Conservation (phyloP, 306 rosid genomes). For the Lathyrus sativus region DNA sequence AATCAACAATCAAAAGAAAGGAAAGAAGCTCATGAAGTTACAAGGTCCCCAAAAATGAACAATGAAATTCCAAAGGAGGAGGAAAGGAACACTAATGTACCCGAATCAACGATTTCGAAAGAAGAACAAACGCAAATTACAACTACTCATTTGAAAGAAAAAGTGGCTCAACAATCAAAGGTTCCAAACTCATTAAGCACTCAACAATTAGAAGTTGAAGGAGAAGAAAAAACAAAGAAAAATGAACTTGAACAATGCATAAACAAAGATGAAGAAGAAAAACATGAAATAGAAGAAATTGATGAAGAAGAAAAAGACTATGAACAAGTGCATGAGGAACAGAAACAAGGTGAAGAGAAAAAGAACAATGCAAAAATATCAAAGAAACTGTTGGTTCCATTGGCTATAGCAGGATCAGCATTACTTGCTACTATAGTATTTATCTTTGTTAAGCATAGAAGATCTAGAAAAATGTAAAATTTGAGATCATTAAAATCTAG, state of each 20-base stretch:
- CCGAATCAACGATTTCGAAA: too few relatives aligned
- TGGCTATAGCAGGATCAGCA: constrained; percentile 60
- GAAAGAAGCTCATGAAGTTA: too few relatives aligned
- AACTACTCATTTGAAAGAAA: neutral
- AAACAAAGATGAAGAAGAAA: constrained; percentile 28
- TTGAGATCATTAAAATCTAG: neutral
- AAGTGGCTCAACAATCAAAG: constrained; percentile 2
- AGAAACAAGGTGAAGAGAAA: constrained; percentile 36
- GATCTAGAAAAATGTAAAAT: constrained; percentile 38
- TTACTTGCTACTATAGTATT: constrained; percentile 49
- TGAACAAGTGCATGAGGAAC: constrained; percentile 21
- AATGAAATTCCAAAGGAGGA: too few relatives aligned
- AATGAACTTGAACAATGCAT: constrained; percentile 8
- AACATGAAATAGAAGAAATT: constrained; percentile 4
- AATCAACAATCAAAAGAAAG: constrained; percentile 8
- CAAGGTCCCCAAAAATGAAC: too few relatives aligned
- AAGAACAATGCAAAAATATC: constrained; percentile 27
- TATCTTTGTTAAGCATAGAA: constrained; percentile 40
- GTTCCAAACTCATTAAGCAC: neutral
- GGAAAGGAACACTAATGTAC: too few relatives aligned
- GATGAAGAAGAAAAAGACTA: constrained; percentile 23
- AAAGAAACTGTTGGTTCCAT: constrained; percentile 47
- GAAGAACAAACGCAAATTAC: too few relatives aligned
- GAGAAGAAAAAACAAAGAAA: neutral
- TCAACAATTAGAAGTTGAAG: constrained; percentile 29